A percentile compares a stretch with the other conserved stretches of the same genome.
Conservation (phyloP, 1,284 basidiomycete genomes). For the Anthracocystis walkeri region DNA sequence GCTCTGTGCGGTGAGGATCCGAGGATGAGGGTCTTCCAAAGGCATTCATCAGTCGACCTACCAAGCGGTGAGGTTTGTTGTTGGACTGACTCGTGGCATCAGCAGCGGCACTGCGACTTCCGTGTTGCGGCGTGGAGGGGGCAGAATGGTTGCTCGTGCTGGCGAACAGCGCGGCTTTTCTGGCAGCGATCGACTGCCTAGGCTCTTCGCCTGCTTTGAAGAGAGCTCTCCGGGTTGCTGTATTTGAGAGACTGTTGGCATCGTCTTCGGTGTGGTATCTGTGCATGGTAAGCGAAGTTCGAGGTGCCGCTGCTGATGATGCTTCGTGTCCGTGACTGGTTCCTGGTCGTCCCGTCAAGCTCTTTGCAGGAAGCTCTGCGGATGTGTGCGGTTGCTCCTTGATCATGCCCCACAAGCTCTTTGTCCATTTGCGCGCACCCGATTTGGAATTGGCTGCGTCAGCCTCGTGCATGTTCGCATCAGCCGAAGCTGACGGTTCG, state of each 20-base stretch:
- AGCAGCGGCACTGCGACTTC: conserved; percentile 5
- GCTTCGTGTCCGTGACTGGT: conserved; percentile 24
- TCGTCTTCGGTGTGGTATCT: conserved; percentile 41
- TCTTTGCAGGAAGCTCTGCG: conserved; percentile 7
- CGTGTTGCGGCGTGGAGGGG: conserved; percentile 22
- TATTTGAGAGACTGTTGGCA: conserved; percentile 10
- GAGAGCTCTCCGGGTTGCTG: conserved; percentile 12
- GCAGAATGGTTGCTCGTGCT: conserved; percentile 25
- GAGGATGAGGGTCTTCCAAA: conserved; percentile 26
- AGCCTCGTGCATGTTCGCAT: conserved; percentile 7
- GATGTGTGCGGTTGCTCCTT: conserved; percentile 21
- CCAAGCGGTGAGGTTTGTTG: conserved; percentile 34
- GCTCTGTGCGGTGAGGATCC: conserved; percentile 19
- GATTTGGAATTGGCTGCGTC: conserved; percentile 12
- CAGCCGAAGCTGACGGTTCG: background rate
- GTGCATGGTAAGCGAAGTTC: conserved; percentile 32
- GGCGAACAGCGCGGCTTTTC: conserved; percentile 40
- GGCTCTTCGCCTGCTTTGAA: conserved; percentile 41
- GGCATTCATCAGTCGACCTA: conserved; percentile 42
- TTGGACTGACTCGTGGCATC: background rate
- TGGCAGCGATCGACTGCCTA: conserved; percentile 34
- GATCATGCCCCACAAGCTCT: conserved; percentile 52
- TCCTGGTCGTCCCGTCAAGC: conserved; percentile 10
- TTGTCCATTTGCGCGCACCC: conserved; percentile 40
- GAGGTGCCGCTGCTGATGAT: conserved; percentile 8